Evolutionary conservation across 306 rosid genomes (phyloP), one percentile per base, ranked within the genome.

Genomic region (Rosa rugosa): DNA sequence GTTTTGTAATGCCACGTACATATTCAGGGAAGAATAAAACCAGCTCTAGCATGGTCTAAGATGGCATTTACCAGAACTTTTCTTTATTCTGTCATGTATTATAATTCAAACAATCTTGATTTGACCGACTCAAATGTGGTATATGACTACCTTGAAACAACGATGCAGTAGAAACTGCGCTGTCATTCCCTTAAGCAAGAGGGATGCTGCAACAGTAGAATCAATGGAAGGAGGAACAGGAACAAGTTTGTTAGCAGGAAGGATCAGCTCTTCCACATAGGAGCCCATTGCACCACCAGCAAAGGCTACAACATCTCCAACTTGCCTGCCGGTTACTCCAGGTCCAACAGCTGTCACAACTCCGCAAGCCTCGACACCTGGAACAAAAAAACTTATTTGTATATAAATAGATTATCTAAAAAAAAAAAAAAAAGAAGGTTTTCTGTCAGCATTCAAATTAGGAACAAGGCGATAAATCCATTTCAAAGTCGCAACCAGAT

Each of bases 341-440:
- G 91, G 82, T n/a, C 99, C 99, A 40, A 94, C 93, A n/a, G 92
- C 95, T 3, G 88, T 91, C 81, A 94, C 97, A 77, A 94, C 84
- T 70, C 97, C 99, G 84, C 86, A 93, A 84, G 95, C 97, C 82
- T 94, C 99, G 91, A 81, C 76, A 60, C 99, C 97, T 94, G 84
- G 45, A 85, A 63, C 46, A 5, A 31, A 54, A 42, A 78, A 57
- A 11, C 45, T 40, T 10, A 11, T 7, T 57, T 42, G 54, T 41
- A 14, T 12, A 56, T 5, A 56, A 13, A 50, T 4, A 34, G n/a
- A 5, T 6, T 40, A 0, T 27, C 31, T 27, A 1, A 27, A 27
- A 27, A 27, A 27, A 27, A 27, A 27, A 27, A 27, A 27, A 27
- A 27, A 27, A 27, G n/a, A 27, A 1, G 31, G 44, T 50, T 31